These are phyloP conservation scores for Lactarius vividus DNA, from an alignment of 768 basidiomycete species.

Conservation along the genomic window DNA sequence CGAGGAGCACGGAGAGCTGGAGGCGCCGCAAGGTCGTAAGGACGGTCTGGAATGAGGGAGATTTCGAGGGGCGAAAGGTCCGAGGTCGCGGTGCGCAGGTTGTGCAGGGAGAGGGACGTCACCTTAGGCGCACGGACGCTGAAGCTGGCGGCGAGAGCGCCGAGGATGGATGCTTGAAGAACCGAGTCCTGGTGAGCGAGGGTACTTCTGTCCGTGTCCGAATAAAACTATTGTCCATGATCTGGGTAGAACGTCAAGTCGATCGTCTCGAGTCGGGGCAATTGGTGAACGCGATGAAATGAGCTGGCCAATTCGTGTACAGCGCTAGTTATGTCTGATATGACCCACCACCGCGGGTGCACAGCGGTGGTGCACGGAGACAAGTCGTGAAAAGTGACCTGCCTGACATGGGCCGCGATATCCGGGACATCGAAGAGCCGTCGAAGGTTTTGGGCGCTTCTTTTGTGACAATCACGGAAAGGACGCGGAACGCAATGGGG, in stretches of 20 bases:
- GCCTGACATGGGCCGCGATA: background rate
- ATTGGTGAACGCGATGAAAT: background rate
- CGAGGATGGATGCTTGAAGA: background rate
- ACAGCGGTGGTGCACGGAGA: no score
- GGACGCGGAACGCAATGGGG: background rate
- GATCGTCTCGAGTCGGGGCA: background rate
- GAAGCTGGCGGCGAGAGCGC: background rate
- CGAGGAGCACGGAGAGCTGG: background rate
- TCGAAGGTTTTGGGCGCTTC: background rate
- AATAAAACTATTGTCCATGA: no score
- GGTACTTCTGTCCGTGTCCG: no score
- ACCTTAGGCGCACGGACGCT: background rate
- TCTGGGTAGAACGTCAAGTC: conserved; percentile 3
- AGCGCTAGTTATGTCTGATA: background rate
- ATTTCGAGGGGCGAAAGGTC: background rate
- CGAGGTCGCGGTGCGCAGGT: no score
- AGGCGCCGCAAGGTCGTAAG: background rate
- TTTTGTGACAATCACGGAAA: background rate
- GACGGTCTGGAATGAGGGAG: background rate
- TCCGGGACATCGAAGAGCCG: background rate
- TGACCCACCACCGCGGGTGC: no score
- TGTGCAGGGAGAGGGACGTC: background rate
- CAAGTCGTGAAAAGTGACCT: background rate
- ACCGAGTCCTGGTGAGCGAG: no score
- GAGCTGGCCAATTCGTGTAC: background rate